Evolutionary conservation across 768 basidiomycete genomes (phyloP).

Genomic region (Amanita rimosa): DNA sequence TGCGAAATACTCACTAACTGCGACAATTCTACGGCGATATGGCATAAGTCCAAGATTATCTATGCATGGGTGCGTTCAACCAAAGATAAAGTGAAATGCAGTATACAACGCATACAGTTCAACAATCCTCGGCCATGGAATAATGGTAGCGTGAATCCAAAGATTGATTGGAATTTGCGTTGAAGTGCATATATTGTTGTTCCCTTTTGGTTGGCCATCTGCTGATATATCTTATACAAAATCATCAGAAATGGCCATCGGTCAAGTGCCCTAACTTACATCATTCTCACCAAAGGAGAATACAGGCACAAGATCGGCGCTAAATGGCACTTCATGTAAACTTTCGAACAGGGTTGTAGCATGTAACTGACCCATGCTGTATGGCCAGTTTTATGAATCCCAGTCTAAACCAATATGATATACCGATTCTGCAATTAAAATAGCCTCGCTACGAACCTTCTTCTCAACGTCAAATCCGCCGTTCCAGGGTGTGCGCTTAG

Average conservation of each 20-base stretch:
- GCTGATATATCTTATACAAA: constrained; percentile 75
- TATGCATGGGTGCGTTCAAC: constrained; percentile 16
- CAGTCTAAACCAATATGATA: constrained; percentile 31
- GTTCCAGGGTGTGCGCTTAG: constrained; percentile 95
- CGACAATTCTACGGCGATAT: constrained; percentile 90
- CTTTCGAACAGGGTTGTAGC: background rate
- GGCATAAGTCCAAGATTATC: constrained; percentile 96
- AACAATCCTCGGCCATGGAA: constrained; percentile 94
- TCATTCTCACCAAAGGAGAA: constrained; percentile 99
- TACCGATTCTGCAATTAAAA: background rate
- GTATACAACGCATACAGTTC: constrained; percentile 57
- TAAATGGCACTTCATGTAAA: constrained; percentile 16
- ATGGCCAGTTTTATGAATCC: constrained; percentile 96
- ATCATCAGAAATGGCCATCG: background rate
- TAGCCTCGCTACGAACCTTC: constrained; percentile 33
- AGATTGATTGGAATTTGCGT: constrained; percentile 82
- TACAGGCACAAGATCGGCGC: constrained; percentile 93
- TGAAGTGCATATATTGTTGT: constrained; percentile 81
- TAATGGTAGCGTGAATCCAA: constrained; percentile 95
- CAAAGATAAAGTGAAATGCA: background rate
- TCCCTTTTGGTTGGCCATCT: constrained; percentile 92
- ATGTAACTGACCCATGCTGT: constrained; percentile 57
- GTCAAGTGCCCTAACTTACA: constrained; percentile 33
- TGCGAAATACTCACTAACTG: constrained; percentile 65
- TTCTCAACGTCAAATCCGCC: constrained; percentile 74